Percentiles rank a stretch among this genome's conserved stretches.
Evolutionary conservation across 2,329 filamentous ascomycete genomes (phyloP).

Genomic region (Cylindrodendrum hubeiense): DNA sequence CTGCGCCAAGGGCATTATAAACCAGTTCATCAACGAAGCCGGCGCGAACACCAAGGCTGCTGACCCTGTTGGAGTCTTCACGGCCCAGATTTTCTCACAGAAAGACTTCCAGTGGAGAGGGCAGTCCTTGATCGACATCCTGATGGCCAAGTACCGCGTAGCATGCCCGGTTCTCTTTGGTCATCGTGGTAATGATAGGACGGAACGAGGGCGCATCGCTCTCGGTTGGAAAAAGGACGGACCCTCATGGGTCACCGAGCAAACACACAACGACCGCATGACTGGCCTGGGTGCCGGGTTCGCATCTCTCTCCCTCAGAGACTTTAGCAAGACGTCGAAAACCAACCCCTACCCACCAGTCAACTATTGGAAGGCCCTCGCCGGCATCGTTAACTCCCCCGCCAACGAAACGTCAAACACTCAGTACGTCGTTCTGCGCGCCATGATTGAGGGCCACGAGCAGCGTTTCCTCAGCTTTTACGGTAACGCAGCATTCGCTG

Average conservation of each 20-base stretch:
- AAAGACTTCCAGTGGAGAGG: conserved; percentile 76
- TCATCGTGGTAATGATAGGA: conserved; percentile 80
- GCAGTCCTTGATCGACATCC: conserved; percentile 80
- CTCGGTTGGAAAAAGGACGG: conserved; percentile 80
- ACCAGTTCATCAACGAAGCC: conserved; percentile 77
- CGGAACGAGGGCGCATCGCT: conserved; percentile 72
- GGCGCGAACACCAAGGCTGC: conserved; percentile 74
- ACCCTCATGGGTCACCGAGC: conserved; percentile 72
- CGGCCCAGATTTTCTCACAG: conserved; percentile 80
- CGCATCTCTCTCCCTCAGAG: conserved; percentile 83
- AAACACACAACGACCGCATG: conserved; percentile 86
- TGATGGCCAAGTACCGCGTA: conserved; percentile 86
- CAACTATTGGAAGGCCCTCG: conserved; percentile 86
- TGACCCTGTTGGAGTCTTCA: conserved; percentile 83
- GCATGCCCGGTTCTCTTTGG: conserved; percentile 90
- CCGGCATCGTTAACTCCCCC: conserved; percentile 82
- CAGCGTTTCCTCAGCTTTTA: conserved; percentile 85
- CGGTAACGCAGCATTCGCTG: conserved; percentile 79
- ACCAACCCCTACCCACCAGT: conserved; percentile 81
- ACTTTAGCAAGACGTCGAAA: conserved; percentile 78
- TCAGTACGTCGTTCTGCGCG: conserved; percentile 77
- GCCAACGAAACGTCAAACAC: conserved; percentile 76
- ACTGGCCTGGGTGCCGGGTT: conserved; percentile 87
- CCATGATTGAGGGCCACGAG: conserved; percentile 80
- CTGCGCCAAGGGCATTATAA: conserved; percentile 79